Conservation (phyloP, 2,329 filamentous ascomycete genomes). For the Cylindrodendrum hubeiense region DNA sequence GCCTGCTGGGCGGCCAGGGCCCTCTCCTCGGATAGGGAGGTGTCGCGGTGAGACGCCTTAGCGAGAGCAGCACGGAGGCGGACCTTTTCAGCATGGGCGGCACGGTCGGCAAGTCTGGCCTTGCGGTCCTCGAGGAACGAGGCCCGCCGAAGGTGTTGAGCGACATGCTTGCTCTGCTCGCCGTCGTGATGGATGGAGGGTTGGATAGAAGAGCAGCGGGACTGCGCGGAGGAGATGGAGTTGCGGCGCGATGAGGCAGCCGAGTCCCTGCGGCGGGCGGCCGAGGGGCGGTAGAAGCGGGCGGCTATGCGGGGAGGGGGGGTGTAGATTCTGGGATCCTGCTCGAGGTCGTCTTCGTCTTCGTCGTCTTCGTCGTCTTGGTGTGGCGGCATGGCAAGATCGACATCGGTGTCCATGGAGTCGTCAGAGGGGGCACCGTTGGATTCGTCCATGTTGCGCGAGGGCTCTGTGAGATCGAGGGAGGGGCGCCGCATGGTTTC, state of each 20-base stretch:
- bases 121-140: slow-evolving; percentile 86
- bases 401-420: slow-evolving; percentile 48
- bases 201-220: slow-evolving; percentile 72
- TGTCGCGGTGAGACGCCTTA: slow-evolving; percentile 76
- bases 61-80: slow-evolving; percentile 80
- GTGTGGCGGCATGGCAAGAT: slow-evolving; percentile 54
- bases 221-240: slow-evolving; percentile 82
- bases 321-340: slow-evolving; percentile 59
- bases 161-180: slow-evolving; percentile 82
- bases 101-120: slow-evolving; percentile 82
- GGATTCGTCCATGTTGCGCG: slow-evolving; percentile 55
- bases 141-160: slow-evolving; percentile 82
- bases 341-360: slow-evolving; percentile 45
- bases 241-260: slow-evolving; percentile 84
- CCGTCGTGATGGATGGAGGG: slow-evolving; percentile 62
- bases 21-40: slow-evolving; percentile 78
- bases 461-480: slow-evolving; percentile 55
- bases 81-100: slow-evolving; percentile 87
- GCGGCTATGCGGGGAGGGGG: slow-evolving; percentile 83
- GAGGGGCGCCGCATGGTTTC: slow-evolving; percentile 58
- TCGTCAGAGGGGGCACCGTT: slow-evolving; percentile 47
- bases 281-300: slow-evolving; percentile 78
- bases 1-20: slow-evolving; percentile 83
- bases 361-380: slow-evolving; percentile 46
- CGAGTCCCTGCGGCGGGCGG: slow-evolving; percentile 78